Base-by-base conservation (phyloP, 2,329 filamentous ascomycete genomes). In the Paraphoma sp. region DNA sequence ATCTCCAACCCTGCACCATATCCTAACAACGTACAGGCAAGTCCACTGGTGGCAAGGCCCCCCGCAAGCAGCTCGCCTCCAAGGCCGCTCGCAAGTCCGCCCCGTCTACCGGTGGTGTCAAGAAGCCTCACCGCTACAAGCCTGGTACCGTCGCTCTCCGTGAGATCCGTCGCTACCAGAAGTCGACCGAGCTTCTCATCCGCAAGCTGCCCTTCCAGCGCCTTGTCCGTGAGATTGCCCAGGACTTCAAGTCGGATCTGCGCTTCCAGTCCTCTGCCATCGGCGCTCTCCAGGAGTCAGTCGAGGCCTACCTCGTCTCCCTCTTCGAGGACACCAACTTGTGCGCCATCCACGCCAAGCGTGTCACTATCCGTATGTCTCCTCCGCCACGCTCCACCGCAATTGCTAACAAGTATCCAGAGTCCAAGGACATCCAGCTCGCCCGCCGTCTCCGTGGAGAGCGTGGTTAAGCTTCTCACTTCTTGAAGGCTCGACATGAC, bases 1-100 rank as follows among this genome's bases (percentile, higher is more conserved):
- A 23, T 43, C 55, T 50, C 47, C 51, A 61, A 47, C 53, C 54
- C 45, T 53, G 46, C 58, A 58, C 48, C 51, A 52, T 45, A 48
- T 45, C 43, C 62, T 73, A 70, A 62, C 73, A 70, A 80, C 75
- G 70, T 48, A 79, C 75, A 87, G 86, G 87, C 81, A 90, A 97
- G 83, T 87, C 85, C 78, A 88, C 86, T 79, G 86, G 86, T 87
- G 86, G 86, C 84, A 89, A 89, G 82, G 86, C 86, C 76, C 86
- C 86, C 71, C 85, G 86, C 83, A 99, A 99, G 92, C 93, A 97
- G 88, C 93, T 98, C 78, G 94, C 94, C 74, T 97, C 93, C 86
- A 97, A 97, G 91, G 95, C 94, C 70, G 94, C 95, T 76, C 93
- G 95, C 85, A 99, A 99, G 89, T 93, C 90, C 74, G 94, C 95